phyloP scores from a whole-genome alignment of 1,139 yeast species.

The Candida sojae region DNA sequence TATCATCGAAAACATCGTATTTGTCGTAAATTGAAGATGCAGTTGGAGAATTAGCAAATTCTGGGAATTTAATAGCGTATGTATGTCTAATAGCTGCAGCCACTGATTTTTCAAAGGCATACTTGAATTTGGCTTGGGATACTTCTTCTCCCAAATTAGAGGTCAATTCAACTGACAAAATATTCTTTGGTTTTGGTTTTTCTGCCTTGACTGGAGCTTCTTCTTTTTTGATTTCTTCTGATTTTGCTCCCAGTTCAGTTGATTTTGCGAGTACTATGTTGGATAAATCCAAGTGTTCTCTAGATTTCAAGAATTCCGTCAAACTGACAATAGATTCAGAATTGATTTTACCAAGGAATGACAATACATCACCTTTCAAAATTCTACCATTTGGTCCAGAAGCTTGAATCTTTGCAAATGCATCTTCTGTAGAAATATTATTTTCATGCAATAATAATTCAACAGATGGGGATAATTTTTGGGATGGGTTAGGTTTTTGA shows the following conservation, averaged over 20 bases:
- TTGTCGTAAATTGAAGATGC: conserved; percentile 22
- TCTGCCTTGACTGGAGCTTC: conserved; percentile 10
- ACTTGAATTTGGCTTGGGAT: conserved; percentile 29
- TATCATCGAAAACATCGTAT: conserved; percentile 67
- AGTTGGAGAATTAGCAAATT: conserved; percentile 48
- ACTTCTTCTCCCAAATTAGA: conserved; percentile 29
- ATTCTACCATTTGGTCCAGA: conserved; percentile 89
- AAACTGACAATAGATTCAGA: conserved; percentile 51
- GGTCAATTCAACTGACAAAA: conserved; percentile 27
- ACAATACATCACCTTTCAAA: conserved; percentile 88
- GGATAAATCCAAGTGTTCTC: conserved; percentile 73
- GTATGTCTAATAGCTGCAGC: conserved; percentile 35
- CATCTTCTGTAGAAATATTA: conserved; percentile 66
- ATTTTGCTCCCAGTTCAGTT: conserved; percentile 7
- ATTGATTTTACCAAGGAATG: conserved; percentile 73
- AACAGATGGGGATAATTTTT: conserved; percentile 81
- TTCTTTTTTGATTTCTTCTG: conserved; percentile 13
- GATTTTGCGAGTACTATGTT: conserved; percentile 56
- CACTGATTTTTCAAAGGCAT: conserved; percentile 33
- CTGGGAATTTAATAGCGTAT: conserved; percentile 46
- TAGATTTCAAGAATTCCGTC: conserved; percentile 56
- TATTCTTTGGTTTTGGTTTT: conserved; percentile 30
- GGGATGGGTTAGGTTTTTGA: conserved; percentile 58
- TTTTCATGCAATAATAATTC: conserved; percentile 61
- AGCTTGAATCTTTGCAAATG: conserved; percentile 70